Base-by-base conservation (phyloP, 805 yeast genomes). In the Saccharomycopsis javanensis region DNA sequence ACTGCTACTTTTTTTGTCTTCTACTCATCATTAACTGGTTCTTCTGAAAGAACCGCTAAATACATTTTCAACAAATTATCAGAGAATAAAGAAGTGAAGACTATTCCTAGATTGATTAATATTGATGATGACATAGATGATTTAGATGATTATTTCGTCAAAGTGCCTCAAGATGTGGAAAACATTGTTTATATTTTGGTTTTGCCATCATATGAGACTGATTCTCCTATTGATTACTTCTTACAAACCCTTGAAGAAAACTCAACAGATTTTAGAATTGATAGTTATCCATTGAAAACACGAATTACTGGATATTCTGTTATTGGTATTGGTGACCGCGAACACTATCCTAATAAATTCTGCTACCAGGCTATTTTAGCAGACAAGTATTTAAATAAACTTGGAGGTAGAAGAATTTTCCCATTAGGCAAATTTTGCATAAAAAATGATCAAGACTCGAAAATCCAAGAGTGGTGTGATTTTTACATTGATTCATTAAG, bases 191-290 rank as follows among this genome's bases (percentile, higher is more conserved):
- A 88, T 65, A 67, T 91, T 37, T 62, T 90, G 58, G 88, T 90
- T 15, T 73, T 90, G 33, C 97, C 97, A 1, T 88, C 96, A 0
- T 90, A 90, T 67, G 97, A 89, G 62, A 86, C 91, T 0, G 97
- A 90, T 68, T 87, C 95, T 1, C 97, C 97, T 13, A 76, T 91
- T 33, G 97, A 90, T 69, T 91, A 82, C 66, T 88, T 89, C 68
- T 72, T 90, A 57, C 95, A 88, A 64, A 82, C 87, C 50, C 73
- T 90, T 62, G 77, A 80, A 61, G 97, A 90, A 56, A 88, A 95
- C 1, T 80, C 80, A 60, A 84, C 85, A 60, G 97, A 90, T 68
- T 88, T 88, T 72, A 77, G 97, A 63, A 79, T 90, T 34, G 96
- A 89, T 66, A 87, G 87, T 60, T 83, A 80, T 62, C 96, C 97